Conservation (phyloP, 2,329 filamentous ascomycete genomes). For the Pseudogymnoascus sp. region DNA sequence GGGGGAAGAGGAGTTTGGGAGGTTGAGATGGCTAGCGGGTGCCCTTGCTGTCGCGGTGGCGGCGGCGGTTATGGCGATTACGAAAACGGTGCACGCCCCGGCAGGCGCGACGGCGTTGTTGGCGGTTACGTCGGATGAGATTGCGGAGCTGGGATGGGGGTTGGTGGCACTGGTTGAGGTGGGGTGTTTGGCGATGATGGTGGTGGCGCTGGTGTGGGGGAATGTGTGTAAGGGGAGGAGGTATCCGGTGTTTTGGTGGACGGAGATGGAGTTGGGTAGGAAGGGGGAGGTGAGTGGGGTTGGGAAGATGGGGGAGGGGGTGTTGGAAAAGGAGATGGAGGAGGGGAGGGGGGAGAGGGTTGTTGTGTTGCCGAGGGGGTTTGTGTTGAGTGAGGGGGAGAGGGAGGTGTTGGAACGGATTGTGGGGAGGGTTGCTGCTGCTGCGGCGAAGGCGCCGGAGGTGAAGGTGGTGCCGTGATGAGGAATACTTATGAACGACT, state of each 20-base stretch:
- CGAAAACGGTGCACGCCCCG: slow-evolving; percentile 64
- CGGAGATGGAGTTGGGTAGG: slow-evolving; percentile 26
- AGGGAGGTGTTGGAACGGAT: background rate
- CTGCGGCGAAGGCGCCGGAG: background rate
- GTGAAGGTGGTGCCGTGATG: background rate
- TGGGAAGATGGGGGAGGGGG: background rate
- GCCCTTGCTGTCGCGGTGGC: slow-evolving; percentile 56
- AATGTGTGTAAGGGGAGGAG: slow-evolving; percentile 50
- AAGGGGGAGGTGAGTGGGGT: background rate
- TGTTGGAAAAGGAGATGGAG: background rate
- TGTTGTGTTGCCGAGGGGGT: background rate
- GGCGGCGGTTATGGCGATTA: slow-evolving; percentile 57
- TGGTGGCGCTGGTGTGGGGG: slow-evolving; percentile 54
- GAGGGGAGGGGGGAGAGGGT: slow-evolving; percentile 1
- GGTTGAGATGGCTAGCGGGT: slow-evolving; percentile 54
- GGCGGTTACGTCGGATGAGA: slow-evolving; percentile 49
- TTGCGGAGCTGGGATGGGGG: slow-evolving; percentile 57
- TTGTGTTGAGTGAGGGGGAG: background rate
- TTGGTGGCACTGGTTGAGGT: slow-evolving; percentile 55
- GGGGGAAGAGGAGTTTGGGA: slow-evolving; percentile 35
- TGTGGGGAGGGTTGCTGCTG: background rate
- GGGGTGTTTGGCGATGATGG: slow-evolving; percentile 51
- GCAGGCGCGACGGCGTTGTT: slow-evolving; percentile 66
- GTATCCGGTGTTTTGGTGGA: slow-evolving; percentile 67
- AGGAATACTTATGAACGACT: background rate